These are phyloP conservation scores for Schizothecium vesticola DNA, from an alignment of 495 filamentous ascomycete genomes.

Conservation along the genomic window DNA sequence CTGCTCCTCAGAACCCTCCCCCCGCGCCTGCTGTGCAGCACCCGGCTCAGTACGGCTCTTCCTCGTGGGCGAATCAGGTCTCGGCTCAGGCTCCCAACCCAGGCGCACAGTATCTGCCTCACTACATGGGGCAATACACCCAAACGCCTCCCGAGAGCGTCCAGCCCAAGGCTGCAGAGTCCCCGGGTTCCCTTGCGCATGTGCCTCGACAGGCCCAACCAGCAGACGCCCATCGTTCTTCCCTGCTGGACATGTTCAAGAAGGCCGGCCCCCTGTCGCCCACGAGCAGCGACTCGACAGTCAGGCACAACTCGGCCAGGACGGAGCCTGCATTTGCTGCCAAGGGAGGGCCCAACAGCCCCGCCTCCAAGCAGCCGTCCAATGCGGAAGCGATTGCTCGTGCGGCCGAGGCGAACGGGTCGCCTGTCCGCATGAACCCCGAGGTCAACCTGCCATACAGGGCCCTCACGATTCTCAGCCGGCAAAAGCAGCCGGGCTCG, in stretches of 20 bases:
- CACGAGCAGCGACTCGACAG: conserved; percentile 20
- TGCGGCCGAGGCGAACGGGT: conserved; percentile 25
- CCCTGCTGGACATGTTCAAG: conserved; percentile 48
- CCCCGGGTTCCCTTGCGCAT: conserved; percentile 3
- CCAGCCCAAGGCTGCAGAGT: not conserved
- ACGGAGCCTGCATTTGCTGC: conserved; percentile 5
- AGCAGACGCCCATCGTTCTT: conserved; percentile 41
- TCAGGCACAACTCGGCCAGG: conserved; percentile 11
- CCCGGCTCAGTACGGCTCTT: conserved; percentile 17
- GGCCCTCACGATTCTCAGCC: conserved; percentile 37
- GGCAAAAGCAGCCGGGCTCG: conserved; percentile 25
- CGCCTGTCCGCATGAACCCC: conserved; percentile 32
- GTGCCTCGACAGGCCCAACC: conserved; percentile 24
- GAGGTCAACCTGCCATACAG: conserved; percentile 39
- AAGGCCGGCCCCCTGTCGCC: conserved; percentile 25
- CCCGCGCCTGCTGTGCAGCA: conserved; percentile 4
- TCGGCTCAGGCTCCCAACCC: conserved; percentile 13
- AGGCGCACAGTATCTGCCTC: conserved; percentile 22
- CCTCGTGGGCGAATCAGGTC: conserved; percentile 11
- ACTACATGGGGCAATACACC: conserved; percentile 7
- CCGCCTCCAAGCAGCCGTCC: conserved; percentile 14
- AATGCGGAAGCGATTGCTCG: conserved; percentile 23
- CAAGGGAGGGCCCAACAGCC: conserved; percentile 15
- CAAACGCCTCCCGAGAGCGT: conserved; percentile 8
- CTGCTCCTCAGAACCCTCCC: conserved; percentile 10